Conservation (phyloP, 2,329 filamentous ascomycete genomes). For the Aspergillus bombycis region DNA sequence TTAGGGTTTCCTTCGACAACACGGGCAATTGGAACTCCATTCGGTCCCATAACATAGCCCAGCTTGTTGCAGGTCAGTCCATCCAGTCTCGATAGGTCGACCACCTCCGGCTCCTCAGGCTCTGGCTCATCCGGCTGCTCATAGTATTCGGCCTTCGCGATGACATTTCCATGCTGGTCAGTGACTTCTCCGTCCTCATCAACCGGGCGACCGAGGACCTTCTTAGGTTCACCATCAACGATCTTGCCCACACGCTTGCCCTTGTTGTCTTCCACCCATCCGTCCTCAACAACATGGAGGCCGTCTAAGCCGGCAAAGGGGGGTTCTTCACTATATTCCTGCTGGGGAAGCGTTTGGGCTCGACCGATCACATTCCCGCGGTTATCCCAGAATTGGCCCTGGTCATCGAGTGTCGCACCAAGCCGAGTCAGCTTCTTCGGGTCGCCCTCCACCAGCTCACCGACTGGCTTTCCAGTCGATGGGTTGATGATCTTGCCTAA, state of each 20-base stretch:
- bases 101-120: conserved; percentile 40
- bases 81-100: conserved; percentile 57
- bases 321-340: conserved; percentile 44
- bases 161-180: conserved; percentile 64
- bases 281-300: conserved; percentile 51
- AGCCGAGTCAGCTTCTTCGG: conserved; percentile 61
- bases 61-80: conserved; percentile 61
- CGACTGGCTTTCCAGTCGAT: conserved; percentile 51
- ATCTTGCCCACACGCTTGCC: conserved; percentile 54
- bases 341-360: conserved; percentile 50
- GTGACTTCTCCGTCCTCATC: conserved; percentile 66
- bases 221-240: conserved; percentile 62
- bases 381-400: conserved; percentile 67
- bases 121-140: conserved; percentile 56
- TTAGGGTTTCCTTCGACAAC: conserved; percentile 60
- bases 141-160: conserved; percentile 59
- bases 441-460: conserved; percentile 64
- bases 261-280: conserved; percentile 54
- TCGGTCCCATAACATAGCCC: conserved; percentile 57
- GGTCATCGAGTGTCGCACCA: conserved; percentile 52
- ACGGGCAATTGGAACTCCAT: conserved; percentile 59
- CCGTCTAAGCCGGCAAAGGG: conserved; percentile 51
- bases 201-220: conserved; percentile 61
- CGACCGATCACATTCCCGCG: conserved; percentile 66
- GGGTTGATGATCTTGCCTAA: conserved; percentile 47